These are phyloP conservation scores for Boletus edulis DNA, from an alignment of 768 basidiomycete genomes.

Conservation along the genomic window DNA sequence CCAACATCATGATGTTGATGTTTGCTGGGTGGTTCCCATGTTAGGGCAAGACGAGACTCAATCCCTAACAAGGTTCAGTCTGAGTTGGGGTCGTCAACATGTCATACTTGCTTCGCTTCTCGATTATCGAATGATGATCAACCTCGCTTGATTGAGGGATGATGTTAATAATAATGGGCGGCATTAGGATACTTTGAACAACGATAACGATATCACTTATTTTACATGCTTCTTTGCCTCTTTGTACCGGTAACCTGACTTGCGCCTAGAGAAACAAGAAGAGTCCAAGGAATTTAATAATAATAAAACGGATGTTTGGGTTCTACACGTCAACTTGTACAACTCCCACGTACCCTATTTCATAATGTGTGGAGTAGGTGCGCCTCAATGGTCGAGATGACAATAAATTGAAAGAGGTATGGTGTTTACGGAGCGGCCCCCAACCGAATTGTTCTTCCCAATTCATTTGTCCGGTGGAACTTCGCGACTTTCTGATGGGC, in stretches of 20 bases:
- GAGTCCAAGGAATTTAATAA: neutral
- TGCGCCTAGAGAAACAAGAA: neutral
- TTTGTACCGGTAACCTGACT: neutral
- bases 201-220: constrained; percentile 92
- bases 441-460: constrained; percentile 4
- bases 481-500: constrained; percentile 18
- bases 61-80: no score
- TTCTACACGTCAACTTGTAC: constrained; percentile 15
- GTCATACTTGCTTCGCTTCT: constrained; percentile 13
- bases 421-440: constrained; percentile 27
- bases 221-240: constrained; percentile 44
- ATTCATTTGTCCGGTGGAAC: constrained; percentile 3
- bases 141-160: constrained; percentile 94
- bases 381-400: constrained; percentile 58
- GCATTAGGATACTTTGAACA: constrained; percentile 85
- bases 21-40: no score
- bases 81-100: neutral
- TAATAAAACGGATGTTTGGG: neutral
- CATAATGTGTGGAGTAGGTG: constrained; percentile 88
- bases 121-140: constrained; percentile 97
- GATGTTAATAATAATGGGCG: constrained; percentile 53
- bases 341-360: constrained; percentile 60
- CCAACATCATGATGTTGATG: no score
- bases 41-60: no score
- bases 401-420: no score